Conservation (phyloP, 441 rosid genomes). For the Jatropha podagrica region DNA sequence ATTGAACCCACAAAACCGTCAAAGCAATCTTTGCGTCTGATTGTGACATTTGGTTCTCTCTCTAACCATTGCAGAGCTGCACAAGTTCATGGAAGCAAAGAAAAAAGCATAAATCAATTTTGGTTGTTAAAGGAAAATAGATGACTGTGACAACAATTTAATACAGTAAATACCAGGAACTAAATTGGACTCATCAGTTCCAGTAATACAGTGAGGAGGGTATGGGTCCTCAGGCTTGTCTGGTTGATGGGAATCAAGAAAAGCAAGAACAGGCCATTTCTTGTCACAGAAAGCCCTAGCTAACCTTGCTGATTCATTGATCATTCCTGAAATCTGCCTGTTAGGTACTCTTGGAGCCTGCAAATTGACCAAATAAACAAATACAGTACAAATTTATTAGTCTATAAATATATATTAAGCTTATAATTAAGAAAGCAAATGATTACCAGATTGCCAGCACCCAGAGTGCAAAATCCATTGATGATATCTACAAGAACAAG, state of each 20-base stretch:
- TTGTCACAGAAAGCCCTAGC: constrained; percentile 54
- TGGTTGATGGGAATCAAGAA: constrained; percentile 70
- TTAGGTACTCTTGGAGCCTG: constrained; percentile 65
- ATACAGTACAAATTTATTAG: background rate
- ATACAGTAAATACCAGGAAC: constrained; percentile 53
- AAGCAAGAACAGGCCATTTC: constrained; percentile 71
- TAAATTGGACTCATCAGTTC: constrained; percentile 62
- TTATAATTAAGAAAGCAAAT: no score
- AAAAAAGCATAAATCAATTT: background rate
- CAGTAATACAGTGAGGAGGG: constrained; percentile 73
- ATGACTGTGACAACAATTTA: no score
- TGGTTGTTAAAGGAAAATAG: no score
- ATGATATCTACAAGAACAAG: constrained; percentile 72
- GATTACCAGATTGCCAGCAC: constrained; percentile 64
- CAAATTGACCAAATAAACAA: background rate
- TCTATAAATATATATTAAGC: background rate
- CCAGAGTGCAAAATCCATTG: constrained; percentile 71
- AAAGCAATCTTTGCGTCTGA: constrained; percentile 64
- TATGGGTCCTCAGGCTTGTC: constrained; percentile 67
- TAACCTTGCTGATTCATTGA: constrained; percentile 51
- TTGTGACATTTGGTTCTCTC: constrained; percentile 51
- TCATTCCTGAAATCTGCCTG: constrained; percentile 64
- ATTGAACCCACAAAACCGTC: constrained; percentile 74
- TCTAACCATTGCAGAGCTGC: constrained; percentile 67
- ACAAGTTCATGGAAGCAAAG: background rate